Evolutionary conservation across 768 basidiomycete species (phyloP).

Genomic region (Pulveroboletus ravenelii): DNA sequence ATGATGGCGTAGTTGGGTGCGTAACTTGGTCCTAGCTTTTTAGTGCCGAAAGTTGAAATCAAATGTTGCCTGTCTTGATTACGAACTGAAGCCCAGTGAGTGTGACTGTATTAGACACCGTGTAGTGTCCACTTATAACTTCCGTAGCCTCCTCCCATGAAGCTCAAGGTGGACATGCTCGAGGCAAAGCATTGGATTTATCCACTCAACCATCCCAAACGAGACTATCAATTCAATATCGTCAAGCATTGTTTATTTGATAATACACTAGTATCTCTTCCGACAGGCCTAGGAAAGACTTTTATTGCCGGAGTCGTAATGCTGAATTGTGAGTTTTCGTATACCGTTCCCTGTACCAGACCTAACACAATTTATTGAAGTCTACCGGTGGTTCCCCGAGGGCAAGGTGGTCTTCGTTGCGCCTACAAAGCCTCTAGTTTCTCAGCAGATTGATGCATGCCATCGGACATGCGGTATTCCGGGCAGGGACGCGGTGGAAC

Average conservation of each 20-base stretch:
- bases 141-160: conserved; percentile 68
- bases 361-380: conserved; percentile 35
- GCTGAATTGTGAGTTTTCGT: conserved; percentile 71
- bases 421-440: conserved; percentile 92
- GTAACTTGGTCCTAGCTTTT: conserved; percentile 20
- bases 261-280: conserved; percentile 90
- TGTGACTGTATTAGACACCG: background rate
- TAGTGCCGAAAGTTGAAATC: conserved; percentile 3
- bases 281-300: conserved; percentile 96
- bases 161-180: conserved; percentile 68
- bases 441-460: conserved; percentile 92
- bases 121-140: background rate
- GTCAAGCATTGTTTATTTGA: conserved; percentile 81
- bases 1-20: conserved; percentile 47
- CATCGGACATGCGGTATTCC: conserved; percentile 93
- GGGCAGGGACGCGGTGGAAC: conserved; percentile 74
- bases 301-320: conserved; percentile 97
- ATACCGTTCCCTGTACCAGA: background rate
- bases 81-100: conserved; percentile 30
- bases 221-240: conserved; percentile 95
- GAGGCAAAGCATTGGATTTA: conserved; percentile 86
- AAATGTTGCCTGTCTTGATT: background rate
- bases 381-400: conserved; percentile 88
- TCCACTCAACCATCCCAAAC: conserved; percentile 81
- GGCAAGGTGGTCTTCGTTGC: conserved; percentile 94